phyloP scores from a whole-genome alignment of 495 filamentous ascomycete species.

The Penicillium subrubescens region DNA sequence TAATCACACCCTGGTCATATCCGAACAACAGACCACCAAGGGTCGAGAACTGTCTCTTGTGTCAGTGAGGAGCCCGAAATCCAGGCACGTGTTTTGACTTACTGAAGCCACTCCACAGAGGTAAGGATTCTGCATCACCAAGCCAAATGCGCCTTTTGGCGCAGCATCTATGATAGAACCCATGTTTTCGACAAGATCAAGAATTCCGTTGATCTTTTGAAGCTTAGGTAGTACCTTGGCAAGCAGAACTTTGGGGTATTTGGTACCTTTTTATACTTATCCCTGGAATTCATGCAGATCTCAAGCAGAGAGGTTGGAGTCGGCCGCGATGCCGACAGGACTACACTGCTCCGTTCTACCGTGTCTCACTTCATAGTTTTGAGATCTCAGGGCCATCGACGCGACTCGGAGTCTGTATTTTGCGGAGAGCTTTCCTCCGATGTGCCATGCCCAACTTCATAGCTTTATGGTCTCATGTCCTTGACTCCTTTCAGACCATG shows the following conservation, averaged over 20 bases:
- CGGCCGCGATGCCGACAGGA: conserved; percentile 13
- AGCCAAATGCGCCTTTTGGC: conserved; percentile 32
- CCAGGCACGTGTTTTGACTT: conserved; percentile 9
- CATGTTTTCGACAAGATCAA: conserved; percentile 19
- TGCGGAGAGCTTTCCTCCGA: neutral
- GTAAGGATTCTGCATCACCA: conserved; percentile 43
- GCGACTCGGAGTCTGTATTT: neutral
- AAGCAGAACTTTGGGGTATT: neutral
- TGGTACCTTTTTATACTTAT: neutral
- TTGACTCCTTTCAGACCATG: neutral
- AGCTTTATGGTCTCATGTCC: neutral
- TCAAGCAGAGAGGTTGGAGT: neutral
- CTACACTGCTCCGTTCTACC: conserved; percentile 23
- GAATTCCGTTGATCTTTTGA: neutral
- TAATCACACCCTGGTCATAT: conserved; percentile 44
- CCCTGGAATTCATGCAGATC: neutral
- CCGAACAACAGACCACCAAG: conserved; percentile 63
- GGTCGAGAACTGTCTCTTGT: conserved; percentile 37
- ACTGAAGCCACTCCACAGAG: conserved; percentile 46
- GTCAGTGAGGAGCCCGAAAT: neutral
- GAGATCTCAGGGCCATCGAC: neutral
- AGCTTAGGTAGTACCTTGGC: neutral
- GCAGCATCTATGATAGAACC: conserved; percentile 17
- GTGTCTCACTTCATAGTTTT: neutral
- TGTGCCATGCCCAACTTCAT: neutral